These are phyloP conservation scores for Blumeria graminis DNA, from an alignment of 2,329 filamentous ascomycete genomes.

Conservation along the genomic window DNA sequence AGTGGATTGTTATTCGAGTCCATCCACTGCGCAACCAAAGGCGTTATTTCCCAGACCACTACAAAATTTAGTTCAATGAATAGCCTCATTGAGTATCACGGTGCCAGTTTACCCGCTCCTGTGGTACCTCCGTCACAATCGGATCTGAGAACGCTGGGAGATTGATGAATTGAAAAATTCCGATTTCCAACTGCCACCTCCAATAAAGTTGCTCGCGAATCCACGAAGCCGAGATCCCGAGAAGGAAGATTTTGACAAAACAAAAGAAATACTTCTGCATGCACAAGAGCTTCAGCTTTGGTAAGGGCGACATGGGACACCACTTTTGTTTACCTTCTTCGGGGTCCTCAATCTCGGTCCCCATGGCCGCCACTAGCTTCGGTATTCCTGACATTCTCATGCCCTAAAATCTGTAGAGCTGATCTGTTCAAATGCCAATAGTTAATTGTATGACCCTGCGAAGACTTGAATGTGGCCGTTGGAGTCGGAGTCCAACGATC, in stretches of 20 bases:
- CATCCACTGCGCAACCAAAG: slow-evolving; percentile 62
- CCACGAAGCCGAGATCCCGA: slow-evolving; percentile 64
- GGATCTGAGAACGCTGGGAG: slow-evolving; percentile 58
- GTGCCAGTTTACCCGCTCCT: slow-evolving; percentile 29
- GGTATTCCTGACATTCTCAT: too few relatives aligned
- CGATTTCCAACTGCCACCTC: slow-evolving; percentile 42
- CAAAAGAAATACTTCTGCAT: slow-evolving; percentile 60
- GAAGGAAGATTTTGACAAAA: slow-evolving; percentile 57
- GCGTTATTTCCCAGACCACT: slow-evolving; percentile 86
- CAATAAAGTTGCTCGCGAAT: slow-evolving; percentile 39
- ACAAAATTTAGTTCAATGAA: slow-evolving; percentile 1
- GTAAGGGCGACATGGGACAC: background rate
- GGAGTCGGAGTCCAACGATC: too few relatives aligned
- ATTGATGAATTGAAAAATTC: slow-evolving; percentile 61
- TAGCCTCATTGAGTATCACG: too few relatives aligned
- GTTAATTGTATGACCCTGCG: too few relatives aligned
- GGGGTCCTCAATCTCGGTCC: slow-evolving; percentile 26
- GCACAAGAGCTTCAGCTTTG: background rate
- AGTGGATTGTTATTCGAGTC: slow-evolving; percentile 37
- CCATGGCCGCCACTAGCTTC: slow-evolving; percentile 19
- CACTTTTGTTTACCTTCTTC: slow-evolving; percentile 28
- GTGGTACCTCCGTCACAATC: slow-evolving; percentile 50
- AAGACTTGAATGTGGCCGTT: too few relatives aligned
- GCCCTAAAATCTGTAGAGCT: too few relatives aligned
- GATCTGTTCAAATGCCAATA: too few relatives aligned